Conservation (phyloP, 306 rosid genomes). For the Herpetospermum pedunculosum region DNA sequence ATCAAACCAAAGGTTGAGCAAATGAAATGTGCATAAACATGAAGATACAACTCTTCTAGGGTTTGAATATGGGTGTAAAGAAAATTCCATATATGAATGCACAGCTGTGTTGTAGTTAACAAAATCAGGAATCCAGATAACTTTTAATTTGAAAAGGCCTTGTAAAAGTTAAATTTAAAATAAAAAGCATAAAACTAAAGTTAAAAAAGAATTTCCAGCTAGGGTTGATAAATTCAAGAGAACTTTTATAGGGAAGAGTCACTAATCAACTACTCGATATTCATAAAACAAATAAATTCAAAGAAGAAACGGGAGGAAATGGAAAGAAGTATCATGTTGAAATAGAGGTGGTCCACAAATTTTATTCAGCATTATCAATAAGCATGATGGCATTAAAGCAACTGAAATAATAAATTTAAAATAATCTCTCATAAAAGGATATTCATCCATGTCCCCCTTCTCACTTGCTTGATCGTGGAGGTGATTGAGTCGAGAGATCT, state of each 20-base stretch:
- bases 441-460: conserved; percentile 79
- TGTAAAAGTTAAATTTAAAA: neutral
- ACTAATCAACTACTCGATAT: neutral
- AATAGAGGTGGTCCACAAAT: neutral
- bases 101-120: neutral
- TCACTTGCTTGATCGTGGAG: conserved; percentile 84
- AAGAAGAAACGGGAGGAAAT: neutral
- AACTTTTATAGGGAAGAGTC: neutral
- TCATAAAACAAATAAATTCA: neutral
- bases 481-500: conserved; percentile 51
- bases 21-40: neutral
- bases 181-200: neutral
- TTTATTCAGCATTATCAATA: neutral
- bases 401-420: conserved; percentile 1
- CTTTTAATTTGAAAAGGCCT: neutral
- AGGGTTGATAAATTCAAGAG: neutral
- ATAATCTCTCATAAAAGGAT: conserved; percentile 42
- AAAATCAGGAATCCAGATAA: neutral
- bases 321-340: neutral
- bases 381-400: conserved; percentile 9
- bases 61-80: neutral
- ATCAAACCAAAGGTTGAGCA: neutral
- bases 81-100: neutral
- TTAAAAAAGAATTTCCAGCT: neutral
- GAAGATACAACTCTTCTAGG: neutral